A percentile compares a stretch with the other conserved stretches of the same genome.
These are phyloP conservation scores for Anaeromyces robustus DNA, from an alignment of 192 early-diverging fungal species.

Conservation along the genomic window DNA sequence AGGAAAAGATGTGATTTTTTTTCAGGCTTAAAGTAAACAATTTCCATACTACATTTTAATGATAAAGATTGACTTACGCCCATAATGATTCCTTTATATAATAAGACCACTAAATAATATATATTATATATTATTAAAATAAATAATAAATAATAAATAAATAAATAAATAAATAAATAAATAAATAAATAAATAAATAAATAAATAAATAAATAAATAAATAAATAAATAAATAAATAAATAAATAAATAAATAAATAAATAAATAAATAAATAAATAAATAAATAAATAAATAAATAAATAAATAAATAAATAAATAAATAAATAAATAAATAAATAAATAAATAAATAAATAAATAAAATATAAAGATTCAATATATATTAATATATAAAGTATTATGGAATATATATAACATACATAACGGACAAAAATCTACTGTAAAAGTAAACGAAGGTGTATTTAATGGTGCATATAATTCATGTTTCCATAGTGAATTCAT, in stretches of 20 bases:
- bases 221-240: slow-evolving; percentile 1
- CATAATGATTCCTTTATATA: slow-evolving; percentile 54
- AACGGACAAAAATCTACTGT: slow-evolving; percentile 63
- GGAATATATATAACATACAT: slow-evolving; percentile 22
- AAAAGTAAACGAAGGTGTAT: slow-evolving; percentile 23
- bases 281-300: no score
- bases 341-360: background rate
- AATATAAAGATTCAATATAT: no score
- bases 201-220: no score
- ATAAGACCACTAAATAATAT: slow-evolving; percentile 34
- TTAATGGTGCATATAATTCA: background rate
- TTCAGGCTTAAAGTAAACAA: slow-evolving; percentile 38
- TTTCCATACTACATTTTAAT: slow-evolving; percentile 32
- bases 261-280: no score
- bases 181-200: no score
- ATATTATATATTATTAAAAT: no score
- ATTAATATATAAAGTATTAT: no score
- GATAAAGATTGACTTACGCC: slow-evolving; percentile 57
- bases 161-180: no score
- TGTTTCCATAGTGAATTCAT: slow-evolving; percentile 2
- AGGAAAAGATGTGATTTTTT: slow-evolving; percentile 69
- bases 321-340: background rate
- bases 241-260: no score
- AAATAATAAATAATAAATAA: no score
- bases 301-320: no score